These are phyloP conservation scores for Ceriops tagal DNA, from an alignment of 345 rosid species.

Conservation along the genomic window DNA sequence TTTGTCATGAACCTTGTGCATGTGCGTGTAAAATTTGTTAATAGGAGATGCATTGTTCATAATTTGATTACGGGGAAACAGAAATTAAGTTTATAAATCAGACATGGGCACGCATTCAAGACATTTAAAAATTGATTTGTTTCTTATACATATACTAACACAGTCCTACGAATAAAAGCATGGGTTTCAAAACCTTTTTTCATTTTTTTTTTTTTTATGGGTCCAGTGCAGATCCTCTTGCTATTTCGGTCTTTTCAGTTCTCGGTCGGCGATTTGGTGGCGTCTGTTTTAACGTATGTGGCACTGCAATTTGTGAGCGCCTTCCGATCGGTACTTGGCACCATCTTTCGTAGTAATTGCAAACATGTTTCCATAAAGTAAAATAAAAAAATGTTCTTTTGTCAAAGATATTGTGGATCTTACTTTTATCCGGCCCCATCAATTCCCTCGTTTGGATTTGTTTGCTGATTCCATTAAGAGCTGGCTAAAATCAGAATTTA, in stretches of 20 bases:
- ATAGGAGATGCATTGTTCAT: no score
- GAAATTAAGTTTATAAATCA: no score
- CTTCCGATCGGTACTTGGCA: neutral
- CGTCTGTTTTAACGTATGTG: neutral
- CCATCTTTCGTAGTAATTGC: neutral
- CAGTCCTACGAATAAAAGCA: conserved; percentile 8
- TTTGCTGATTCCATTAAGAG: neutral
- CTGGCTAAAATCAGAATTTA: neutral
- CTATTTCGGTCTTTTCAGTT: neutral
- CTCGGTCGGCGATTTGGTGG: neutral
- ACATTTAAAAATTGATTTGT: conserved; percentile 15
- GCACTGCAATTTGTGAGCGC: neutral
- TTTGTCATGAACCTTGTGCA: no score
- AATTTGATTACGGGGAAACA: no score
- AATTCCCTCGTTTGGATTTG: neutral
- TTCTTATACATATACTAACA: neutral
- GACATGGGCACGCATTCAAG: neutral
- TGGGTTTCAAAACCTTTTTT: neutral
- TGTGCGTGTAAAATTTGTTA: no score
- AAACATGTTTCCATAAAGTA: neutral
- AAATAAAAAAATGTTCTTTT: conserved; percentile 1
- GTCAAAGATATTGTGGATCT: conserved; percentile 8
- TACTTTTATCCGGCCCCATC: neutral
- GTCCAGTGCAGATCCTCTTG: conserved; percentile 6
- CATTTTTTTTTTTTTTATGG: no score